Conservation (phyloP, 148 eudicot species). For the Fagopyrum esculentum region DNA sequence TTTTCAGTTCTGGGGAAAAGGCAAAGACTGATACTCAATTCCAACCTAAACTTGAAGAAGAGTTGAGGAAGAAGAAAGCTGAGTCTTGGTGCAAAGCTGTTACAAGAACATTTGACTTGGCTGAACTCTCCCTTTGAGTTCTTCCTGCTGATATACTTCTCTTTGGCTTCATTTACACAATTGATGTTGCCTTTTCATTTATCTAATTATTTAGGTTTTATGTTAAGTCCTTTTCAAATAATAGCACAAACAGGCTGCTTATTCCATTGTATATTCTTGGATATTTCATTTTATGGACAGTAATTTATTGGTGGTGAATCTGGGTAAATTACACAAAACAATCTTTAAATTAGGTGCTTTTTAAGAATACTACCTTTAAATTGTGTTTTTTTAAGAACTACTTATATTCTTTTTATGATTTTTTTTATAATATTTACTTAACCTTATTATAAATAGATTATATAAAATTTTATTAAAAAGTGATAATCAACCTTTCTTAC, state of each 20-base stretch:
- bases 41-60: slow-evolving; percentile 41
- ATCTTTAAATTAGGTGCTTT: too few relatives aligned
- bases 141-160: neutral
- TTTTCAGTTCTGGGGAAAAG: slow-evolving; percentile 62
- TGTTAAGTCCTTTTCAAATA: neutral
- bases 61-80: slow-evolving; percentile 65
- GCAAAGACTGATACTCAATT: slow-evolving; percentile 52
- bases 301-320: neutral
- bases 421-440: too few relatives aligned
- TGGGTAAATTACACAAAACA: too few relatives aligned
- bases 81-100: slow-evolving; percentile 98
- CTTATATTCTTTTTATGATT: too few relatives aligned
- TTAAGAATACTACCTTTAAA: too few relatives aligned
- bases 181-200: neutral
- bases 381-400: too few relatives aligned
- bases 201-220: neutral
- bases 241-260: slow-evolving; percentile 1
- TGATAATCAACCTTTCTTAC: too few relatives aligned
- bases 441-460: too few relatives aligned
- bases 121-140: slow-evolving; percentile 69
- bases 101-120: slow-evolving; percentile 71
- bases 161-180: neutral
- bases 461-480: too few relatives aligned
- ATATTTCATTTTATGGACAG: neutral
- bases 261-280: neutral